Percentiles rank a stretch among this genome's conserved stretches.
These are phyloP conservation scores for Cajanus cajan DNA, from an alignment of 306 rosid species.

Conservation along the genomic window DNA sequence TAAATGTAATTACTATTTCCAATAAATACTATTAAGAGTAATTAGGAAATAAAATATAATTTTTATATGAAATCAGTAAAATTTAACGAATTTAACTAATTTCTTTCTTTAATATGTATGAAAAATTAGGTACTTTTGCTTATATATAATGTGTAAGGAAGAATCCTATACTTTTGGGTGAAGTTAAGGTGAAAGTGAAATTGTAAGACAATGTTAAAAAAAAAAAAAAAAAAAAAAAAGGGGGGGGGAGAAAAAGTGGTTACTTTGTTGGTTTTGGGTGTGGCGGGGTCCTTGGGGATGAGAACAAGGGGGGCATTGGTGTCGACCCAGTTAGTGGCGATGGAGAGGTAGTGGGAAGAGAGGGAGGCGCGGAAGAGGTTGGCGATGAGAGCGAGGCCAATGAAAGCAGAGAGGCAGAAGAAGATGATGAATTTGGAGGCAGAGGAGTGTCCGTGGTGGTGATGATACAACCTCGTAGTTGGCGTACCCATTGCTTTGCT, in stretches of 20 bases:
- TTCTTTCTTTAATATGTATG: too few relatives aligned
- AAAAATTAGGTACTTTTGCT: too few relatives aligned
- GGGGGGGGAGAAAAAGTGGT: neutral
- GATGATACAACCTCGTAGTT: conserved; percentile 4
- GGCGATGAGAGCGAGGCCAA: conserved; percentile 47
- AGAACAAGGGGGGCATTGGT: conserved; percentile 28
- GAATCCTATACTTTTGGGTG: too few relatives aligned
- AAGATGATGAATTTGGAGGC: conserved; percentile 39
- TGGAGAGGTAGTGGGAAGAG: conserved; percentile 30
- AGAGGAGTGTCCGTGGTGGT: neutral
- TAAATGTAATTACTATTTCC: too few relatives aligned
- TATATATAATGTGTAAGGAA: too few relatives aligned
- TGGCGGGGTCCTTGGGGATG: conserved; percentile 24
- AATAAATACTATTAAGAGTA: too few relatives aligned
- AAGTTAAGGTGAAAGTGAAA: too few relatives aligned
- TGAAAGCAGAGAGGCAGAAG: conserved; percentile 37
- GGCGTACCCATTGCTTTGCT: conserved; percentile 30
- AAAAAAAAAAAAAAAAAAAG: too few relatives aligned
- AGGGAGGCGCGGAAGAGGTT: conserved; percentile 61
- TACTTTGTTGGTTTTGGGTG: neutral
- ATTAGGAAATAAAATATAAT: too few relatives aligned
- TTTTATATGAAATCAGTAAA: too few relatives aligned
- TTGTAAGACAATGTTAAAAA: too few relatives aligned
- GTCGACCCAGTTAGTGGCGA: conserved; percentile 52
- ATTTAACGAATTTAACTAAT: too few relatives aligned